These are phyloP conservation scores for Hansenula sp. DNA, from an alignment of 1,139 yeast species.

Conservation along the genomic window DNA sequence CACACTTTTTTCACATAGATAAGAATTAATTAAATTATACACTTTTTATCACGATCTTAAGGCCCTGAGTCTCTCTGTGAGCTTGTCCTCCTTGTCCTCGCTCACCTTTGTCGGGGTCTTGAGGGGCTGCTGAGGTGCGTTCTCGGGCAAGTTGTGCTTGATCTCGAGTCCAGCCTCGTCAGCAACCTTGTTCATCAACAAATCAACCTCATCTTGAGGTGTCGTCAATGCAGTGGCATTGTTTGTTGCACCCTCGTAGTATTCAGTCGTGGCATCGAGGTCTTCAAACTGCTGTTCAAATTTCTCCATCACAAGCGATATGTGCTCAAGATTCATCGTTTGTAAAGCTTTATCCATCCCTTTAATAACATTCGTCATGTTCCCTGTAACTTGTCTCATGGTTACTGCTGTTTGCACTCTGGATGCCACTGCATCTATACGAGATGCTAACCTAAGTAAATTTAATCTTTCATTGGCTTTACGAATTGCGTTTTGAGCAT, in stretches of 20 bases:
- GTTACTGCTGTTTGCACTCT: constrained; percentile 97
- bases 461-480: constrained; percentile 86
- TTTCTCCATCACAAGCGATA: constrained; percentile 94
- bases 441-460: constrained; percentile 73
- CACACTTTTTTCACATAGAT: too few species aligned
- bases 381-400: constrained; percentile 90
- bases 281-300: constrained; percentile 96
- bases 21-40: too few species aligned
- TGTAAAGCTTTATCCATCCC: constrained; percentile 98
- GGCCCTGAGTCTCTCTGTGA: constrained; percentile 87
- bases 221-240: constrained; percentile 84
- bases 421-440: constrained; percentile 95
- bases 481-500: constrained; percentile 94
- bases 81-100: constrained; percentile 81
- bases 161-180: constrained; percentile 97
- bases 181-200: constrained; percentile 87
- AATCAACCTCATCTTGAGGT: constrained; percentile 95
- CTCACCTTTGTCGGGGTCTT: constrained; percentile 40
- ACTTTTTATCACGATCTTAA: constrained; percentile 39
- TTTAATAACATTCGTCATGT: constrained; percentile 86
- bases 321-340: constrained; percentile 90
- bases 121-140: constrained; percentile 22
- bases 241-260: constrained; percentile 87
- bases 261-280: constrained; percentile 87
- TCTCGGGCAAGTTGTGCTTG: constrained; percentile 60